Conservation (phyloP, 257 asterid genomes). For the Solanum virginianum region DNA sequence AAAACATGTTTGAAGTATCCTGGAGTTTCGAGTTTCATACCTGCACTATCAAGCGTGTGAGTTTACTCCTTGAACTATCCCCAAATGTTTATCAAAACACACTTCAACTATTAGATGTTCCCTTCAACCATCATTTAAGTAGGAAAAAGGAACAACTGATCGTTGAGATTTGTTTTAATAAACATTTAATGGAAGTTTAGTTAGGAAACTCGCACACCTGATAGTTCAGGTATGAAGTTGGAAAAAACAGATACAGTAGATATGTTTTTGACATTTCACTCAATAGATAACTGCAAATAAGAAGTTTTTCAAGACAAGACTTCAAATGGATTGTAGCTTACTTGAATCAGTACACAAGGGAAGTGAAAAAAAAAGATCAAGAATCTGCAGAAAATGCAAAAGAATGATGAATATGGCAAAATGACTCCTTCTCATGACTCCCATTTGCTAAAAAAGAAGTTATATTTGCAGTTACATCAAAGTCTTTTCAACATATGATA, state of each 20-base stretch:
- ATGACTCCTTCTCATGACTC: not conserved
- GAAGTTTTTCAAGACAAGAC: not conserved
- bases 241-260: not conserved
- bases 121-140: not conserved
- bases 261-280: not conserved
- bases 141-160: not conserved
- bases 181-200: not conserved
- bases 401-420: not conserved
- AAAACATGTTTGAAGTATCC: not conserved
- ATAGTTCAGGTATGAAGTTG: not conserved
- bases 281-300: not conserved
- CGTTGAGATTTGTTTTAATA: not conserved
- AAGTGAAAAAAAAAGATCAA: conserved; percentile 1
- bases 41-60: not conserved
- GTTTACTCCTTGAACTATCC: not conserved
- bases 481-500: not conserved
- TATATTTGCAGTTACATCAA: not conserved
- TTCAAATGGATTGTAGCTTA: not conserved
- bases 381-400: not conserved
- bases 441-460: not conserved
- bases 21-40: not conserved
- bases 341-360: conserved; percentile 2
- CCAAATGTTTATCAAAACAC: not conserved
- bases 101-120: not conserved
- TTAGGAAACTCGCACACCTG: not conserved